These are phyloP conservation scores for Leishmania guyanensis DNA, from an alignment of 208 protist species.

Conservation along the genomic window DNA sequence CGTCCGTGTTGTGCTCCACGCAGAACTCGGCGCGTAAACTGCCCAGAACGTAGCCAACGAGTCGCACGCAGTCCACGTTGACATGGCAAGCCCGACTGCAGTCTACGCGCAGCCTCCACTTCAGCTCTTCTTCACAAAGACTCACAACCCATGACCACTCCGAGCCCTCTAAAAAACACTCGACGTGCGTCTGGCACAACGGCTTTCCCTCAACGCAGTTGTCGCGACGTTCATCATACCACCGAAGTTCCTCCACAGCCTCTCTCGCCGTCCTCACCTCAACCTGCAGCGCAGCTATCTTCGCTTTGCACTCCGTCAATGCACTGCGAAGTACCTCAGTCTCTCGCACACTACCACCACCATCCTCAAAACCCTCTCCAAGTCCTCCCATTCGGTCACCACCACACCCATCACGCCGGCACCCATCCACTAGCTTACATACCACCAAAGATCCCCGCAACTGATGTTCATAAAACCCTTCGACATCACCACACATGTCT, in stretches of 20 bases:
- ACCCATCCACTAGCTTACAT: too few relatives aligned
- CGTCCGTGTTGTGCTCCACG: slow-evolving; percentile 42
- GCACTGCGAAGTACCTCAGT: not conserved
- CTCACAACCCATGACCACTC: slow-evolving; percentile 33
- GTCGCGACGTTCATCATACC: slow-evolving; percentile 11
- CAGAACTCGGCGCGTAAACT: slow-evolving; percentile 39
- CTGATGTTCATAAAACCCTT: too few relatives aligned
- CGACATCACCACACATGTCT: too few relatives aligned
- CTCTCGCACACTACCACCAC: too few relatives aligned
- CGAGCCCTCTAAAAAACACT: slow-evolving; percentile 11
- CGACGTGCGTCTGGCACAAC: slow-evolving; percentile 5
- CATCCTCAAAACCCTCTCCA: too few relatives aligned
- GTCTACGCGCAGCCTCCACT: slow-evolving; percentile 33
- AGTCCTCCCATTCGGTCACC: too few relatives aligned
- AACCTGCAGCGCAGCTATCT: not conserved
- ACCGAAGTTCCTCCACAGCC: slow-evolving; percentile 10
- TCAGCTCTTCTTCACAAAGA: slow-evolving; percentile 25
- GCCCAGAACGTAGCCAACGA: slow-evolving; percentile 29
- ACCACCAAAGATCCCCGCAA: too few relatives aligned
- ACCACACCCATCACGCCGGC: too few relatives aligned
- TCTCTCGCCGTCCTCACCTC: not conserved
- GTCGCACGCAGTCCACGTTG: slow-evolving; percentile 25
- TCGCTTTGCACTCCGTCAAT: not conserved
- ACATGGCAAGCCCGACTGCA: slow-evolving; percentile 41
- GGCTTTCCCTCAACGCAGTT: slow-evolving; percentile 14